Evolutionary conservation across 192 early-diverging fungal genomes (phyloP).

Genomic region (Coemansia erecta): DNA sequence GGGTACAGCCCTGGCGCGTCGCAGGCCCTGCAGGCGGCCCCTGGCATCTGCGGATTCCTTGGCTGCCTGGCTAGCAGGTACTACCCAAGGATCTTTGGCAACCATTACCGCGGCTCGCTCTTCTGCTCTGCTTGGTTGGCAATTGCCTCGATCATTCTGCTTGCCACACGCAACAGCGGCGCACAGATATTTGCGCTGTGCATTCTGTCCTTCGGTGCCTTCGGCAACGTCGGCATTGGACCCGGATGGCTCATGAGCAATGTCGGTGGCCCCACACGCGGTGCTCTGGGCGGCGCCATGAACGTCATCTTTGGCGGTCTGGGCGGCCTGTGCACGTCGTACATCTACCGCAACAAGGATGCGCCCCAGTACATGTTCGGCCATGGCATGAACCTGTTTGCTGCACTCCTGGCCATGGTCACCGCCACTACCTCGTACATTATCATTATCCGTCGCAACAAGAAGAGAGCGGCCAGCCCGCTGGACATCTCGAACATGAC

Average conservation of each 20-base stretch:
- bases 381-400: constrained; percentile 51
- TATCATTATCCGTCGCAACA: constrained; percentile 33
- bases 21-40: constrained; percentile 45
- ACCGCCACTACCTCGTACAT: constrained; percentile 21
- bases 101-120: constrained; percentile 30
- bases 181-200: constrained; percentile 46
- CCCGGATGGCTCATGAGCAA: constrained; percentile 51
- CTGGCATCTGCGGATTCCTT: constrained; percentile 42
- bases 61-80: constrained; percentile 31
- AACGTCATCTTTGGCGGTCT: constrained; percentile 43
- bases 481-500: constrained; percentile 37
- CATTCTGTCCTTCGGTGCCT: constrained; percentile 40
- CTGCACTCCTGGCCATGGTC: constrained; percentile 23
- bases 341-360: constrained; percentile 47
- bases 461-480: constrained; percentile 23
- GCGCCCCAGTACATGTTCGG: constrained; percentile 43
- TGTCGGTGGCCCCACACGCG: constrained; percentile 39
- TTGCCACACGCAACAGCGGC: constrained; percentile 39
- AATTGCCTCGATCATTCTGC: constrained; percentile 23
- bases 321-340: constrained; percentile 43
- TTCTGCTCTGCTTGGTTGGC: constrained; percentile 40
- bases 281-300: constrained; percentile 35
- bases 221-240: constrained; percentile 43
- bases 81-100: constrained; percentile 32
- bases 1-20: constrained; percentile 31